Conservation (phyloP, 371 early-diverging fungal genomes). For the Nematocida sp. region DNA sequence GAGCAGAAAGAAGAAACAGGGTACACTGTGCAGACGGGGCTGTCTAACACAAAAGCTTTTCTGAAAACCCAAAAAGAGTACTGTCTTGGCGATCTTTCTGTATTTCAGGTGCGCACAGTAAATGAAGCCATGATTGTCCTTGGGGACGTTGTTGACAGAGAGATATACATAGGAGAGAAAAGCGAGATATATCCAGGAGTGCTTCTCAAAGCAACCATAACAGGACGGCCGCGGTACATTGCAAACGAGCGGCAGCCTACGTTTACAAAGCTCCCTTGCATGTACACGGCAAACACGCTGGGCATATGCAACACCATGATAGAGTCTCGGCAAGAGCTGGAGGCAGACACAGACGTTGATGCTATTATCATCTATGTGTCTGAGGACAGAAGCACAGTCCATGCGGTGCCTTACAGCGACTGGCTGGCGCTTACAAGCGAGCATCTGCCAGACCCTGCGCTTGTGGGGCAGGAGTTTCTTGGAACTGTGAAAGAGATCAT, state of each 20-base stretch:
- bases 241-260: background rate
- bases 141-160: slow-evolving; percentile 17
- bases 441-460: background rate
- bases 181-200: slow-evolving; percentile 13
- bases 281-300: slow-evolving; percentile 12
- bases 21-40: slow-evolving; percentile 34
- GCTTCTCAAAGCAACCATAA: slow-evolving; percentile 13
- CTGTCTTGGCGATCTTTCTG: background rate
- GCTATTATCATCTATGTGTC: slow-evolving; percentile 35
- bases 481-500: background rate
- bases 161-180: slow-evolving; percentile 36
- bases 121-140: slow-evolving; percentile 1
- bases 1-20: slow-evolving; percentile 33
- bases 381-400: slow-evolving; percentile 13
- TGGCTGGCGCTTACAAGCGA: background rate
- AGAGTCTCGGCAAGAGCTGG: slow-evolving; percentile 12
- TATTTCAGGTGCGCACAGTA: slow-evolving; percentile 19
- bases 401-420: slow-evolving; percentile 16
- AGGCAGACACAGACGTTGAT: background rate
- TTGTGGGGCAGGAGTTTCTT: background rate
- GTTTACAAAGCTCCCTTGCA: slow-evolving; percentile 6
- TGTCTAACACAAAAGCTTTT: slow-evolving; percentile 9
- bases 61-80: slow-evolving; percentile 14
- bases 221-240: slow-evolving; percentile 29
- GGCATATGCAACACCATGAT: slow-evolving; percentile 13